Evolutionary conservation across 768 basidiomycete species (phyloP).

Genomic region (Boletellus emodensis): DNA sequence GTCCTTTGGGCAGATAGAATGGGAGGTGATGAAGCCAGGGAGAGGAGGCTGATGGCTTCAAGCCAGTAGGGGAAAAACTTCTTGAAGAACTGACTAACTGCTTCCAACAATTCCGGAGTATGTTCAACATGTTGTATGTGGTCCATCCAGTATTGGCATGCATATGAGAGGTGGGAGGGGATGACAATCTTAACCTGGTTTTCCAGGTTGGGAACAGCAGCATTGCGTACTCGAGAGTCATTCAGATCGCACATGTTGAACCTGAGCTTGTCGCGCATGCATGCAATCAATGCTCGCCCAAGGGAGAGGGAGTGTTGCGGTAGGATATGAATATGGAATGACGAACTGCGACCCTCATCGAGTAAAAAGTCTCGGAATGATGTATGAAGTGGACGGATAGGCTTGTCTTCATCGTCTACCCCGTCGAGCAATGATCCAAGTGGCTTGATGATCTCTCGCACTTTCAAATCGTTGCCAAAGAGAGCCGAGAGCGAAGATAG

Average conservation of each 20-base stretch:
- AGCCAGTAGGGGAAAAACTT: slow-evolving; percentile 1
- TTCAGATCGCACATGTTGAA: slow-evolving; percentile 7
- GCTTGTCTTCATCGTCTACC: neutral
- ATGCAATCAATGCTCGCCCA: neutral
- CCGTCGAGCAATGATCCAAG: neutral
- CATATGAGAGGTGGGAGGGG: neutral
- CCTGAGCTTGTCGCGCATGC: neutral
- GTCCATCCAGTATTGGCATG: slow-evolving; percentile 1
- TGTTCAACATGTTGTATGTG: neutral
- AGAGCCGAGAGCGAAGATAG: neutral
- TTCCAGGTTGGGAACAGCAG: neutral
- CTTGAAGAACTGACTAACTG: slow-evolving; percentile 1
- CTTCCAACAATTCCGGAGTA: neutral
- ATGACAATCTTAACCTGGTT: neutral
- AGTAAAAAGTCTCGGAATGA: neutral
- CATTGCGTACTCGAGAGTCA: neutral
- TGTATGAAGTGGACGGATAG: no score
- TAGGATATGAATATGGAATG: neutral
- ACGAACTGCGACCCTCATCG: neutral
- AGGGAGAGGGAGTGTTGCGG: neutral
- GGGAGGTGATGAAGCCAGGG: neutral
- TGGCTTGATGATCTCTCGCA: neutral
- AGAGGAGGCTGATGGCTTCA: neutral
- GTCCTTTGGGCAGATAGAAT: neutral
- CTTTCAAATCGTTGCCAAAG: neutral